Evolutionary conservation across 176 grass and related monocot genomes (phyloP), one percentile per base, ranked within the genome.

Genomic region (Ananas comosus): DNA sequence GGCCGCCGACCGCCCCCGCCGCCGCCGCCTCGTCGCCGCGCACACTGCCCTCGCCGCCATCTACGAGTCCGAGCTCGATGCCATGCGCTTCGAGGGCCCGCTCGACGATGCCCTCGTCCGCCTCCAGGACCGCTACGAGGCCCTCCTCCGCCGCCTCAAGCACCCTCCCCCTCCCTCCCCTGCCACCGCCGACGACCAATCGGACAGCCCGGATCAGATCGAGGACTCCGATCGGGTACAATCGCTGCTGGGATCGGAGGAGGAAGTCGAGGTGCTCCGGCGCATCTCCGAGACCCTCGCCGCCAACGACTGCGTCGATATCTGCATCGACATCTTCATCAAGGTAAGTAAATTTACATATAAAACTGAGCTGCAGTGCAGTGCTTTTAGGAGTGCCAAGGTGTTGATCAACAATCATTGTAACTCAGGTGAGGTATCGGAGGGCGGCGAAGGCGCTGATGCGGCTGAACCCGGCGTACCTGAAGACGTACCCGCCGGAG

Each of bases 391-490:
- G 3, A 29, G 3, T 2, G 3, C 28, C 2, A 29, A 29, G 28
- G 3, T 29, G 2, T 29, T 29, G 0, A 29, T 29, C 2, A 29
- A 29, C 28, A 2, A 29, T 29, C 3, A 2, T 29, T 29, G 1
- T 24, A 24, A 24, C 2, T 29, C 74, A 86, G 83, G 73, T 70
- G 48, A 76, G 88, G 70, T 91, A 91, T 67, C 85, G 83, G 66
- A 74, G 83, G 22, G 83, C 88, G 14, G 88, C 88, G 0, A 86
- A 91, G 80, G 83, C 83, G 56, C 76, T 91, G 80, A 91, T 91
- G 88, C 78, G 81, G 74, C 71, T 91, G 4, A 81, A 79, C 70
- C 83, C 83, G 22, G 78, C 51, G 63, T 91, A 91, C 78, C 83
- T 91, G 59, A 83, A 86, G 71, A 65, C 71, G 27, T 91, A 87